Percentiles rank a stretch among this genome's conserved stretches.
Conservation (phyloP, 192 early-diverging fungal species). For the Chytriomyces hyalinus region DNA sequence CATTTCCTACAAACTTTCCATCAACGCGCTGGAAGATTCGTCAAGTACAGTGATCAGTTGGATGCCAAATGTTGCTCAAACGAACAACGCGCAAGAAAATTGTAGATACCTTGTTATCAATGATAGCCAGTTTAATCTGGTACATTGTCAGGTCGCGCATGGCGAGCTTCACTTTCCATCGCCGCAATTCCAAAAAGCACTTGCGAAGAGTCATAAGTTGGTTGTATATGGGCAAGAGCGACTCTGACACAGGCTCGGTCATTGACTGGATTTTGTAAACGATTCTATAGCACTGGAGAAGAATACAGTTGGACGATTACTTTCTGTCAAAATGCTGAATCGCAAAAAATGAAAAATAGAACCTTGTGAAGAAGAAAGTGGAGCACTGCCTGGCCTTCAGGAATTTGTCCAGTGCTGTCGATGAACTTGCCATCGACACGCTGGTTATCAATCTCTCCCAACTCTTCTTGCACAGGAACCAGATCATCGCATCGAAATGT, state of each 20-base stretch:
- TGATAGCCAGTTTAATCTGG: slow-evolving; percentile 83
- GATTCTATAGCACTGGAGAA: slow-evolving; percentile 80
- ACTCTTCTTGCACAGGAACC: slow-evolving; percentile 63
- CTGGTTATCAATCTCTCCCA: slow-evolving; percentile 82
- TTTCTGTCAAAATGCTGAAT: neutral
- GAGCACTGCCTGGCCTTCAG: slow-evolving; percentile 76
- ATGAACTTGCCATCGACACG: slow-evolving; percentile 85
- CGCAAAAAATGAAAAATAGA: neutral
- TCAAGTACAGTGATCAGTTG: neutral
- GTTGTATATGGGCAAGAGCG: slow-evolving; percentile 84
- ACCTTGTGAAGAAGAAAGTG: slow-evolving; percentile 52
- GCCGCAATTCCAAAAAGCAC: slow-evolving; percentile 77
- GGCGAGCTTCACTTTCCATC: slow-evolving; percentile 79
- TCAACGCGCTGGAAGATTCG: slow-evolving; percentile 58
- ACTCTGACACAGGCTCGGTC: slow-evolving; percentile 78
- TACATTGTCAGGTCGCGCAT: slow-evolving; percentile 81
- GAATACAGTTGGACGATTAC: slow-evolving; percentile 20
- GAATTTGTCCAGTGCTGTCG: slow-evolving; percentile 58
- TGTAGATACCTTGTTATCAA: slow-evolving; percentile 63
- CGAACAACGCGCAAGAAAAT: neutral
- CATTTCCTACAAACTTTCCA: slow-evolving; percentile 85
- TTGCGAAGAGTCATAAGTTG: slow-evolving; percentile 81
- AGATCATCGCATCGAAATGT: slow-evolving; percentile 50
- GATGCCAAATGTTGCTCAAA: neutral
- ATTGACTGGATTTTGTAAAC: slow-evolving; percentile 78